Percentiles rank a stretch among this genome's conserved stretches.
Conservation (phyloP, 257 asterid species). For the Petrea volubilis region DNA sequence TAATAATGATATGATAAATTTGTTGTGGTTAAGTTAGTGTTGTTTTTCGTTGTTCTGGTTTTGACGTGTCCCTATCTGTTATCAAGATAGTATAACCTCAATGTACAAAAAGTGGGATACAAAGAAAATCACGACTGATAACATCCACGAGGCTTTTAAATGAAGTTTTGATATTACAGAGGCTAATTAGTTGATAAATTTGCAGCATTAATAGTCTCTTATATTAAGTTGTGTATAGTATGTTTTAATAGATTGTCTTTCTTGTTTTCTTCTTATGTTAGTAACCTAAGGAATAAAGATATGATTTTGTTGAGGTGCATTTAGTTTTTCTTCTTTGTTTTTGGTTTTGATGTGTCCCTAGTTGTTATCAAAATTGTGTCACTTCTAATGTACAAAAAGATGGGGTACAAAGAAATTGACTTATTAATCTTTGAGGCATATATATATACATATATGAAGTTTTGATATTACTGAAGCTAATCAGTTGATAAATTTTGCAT, state of each 20-base stretch:
- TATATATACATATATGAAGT: not conserved
- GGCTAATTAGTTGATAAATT: not conserved
- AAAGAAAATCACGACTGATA: slow-evolving; percentile 24
- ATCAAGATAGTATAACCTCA: slow-evolving; percentile 26
- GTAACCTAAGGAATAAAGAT: slow-evolving; percentile 40
- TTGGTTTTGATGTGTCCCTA: slow-evolving; percentile 22
- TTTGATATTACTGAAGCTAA: slow-evolving; percentile 12
- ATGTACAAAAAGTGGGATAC: slow-evolving; percentile 39
- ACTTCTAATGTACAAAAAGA: slow-evolving; percentile 35
- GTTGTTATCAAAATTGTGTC: slow-evolving; percentile 29
- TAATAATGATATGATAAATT: slow-evolving; percentile 36
- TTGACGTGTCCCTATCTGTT: slow-evolving; percentile 27
- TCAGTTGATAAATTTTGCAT: slow-evolving; percentile 9
- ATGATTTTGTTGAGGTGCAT: slow-evolving; percentile 32
- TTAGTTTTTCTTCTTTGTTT: slow-evolving; percentile 34
- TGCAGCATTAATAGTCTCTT: not conserved
- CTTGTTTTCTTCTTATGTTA: slow-evolving; percentile 18
- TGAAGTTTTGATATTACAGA: slow-evolving; percentile 12
- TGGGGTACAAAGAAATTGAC: slow-evolving; percentile 31
- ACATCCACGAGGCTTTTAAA: slow-evolving; percentile 10
- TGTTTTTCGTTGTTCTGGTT: slow-evolving; percentile 32
- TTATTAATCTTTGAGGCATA: slow-evolving; percentile 19
- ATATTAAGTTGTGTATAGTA: not conserved
- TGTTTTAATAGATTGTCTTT: slow-evolving; percentile 36
- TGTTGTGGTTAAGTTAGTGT: slow-evolving; percentile 36